Base-by-base conservation (phyloP, 306 rosid genomes). In the Cucurbita argyrosperma region DNA sequence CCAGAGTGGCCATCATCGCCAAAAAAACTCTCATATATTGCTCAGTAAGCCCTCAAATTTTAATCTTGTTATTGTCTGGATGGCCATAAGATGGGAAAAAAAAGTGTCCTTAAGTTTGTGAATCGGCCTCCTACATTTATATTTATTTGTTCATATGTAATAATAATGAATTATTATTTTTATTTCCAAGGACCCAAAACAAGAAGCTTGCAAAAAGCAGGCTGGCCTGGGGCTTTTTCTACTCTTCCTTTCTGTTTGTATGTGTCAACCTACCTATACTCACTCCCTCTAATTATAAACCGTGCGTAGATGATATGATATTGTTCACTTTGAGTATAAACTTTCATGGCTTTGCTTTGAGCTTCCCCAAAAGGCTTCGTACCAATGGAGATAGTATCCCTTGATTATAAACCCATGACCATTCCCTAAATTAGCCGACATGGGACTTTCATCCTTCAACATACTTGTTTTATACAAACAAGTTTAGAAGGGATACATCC, bases 31-130 rank as follows among this genome's bases (percentile, higher is more conserved):
- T 37, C 26, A 21, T 54, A 21, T 54, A 10, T 71, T 53, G 50
- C 61, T 57, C 37, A 16, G 76, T 39, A 37, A 37, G 75, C 75
- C 62, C 23, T 16, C 62, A 30, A 71, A 42, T 26, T 71, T 71
- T 51, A 30, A 30, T 71, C 50, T 53, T 51, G 15, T 35, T 50
- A 16, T 71, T 71, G 58, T 71, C 50, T 71, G 49, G 50, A 71
- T 72, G 50, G 75, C 79, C 72, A 65, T 55, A 66, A 43, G 78
- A 69, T 53, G 77, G 67, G 38, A 77, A 80, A 52, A 78, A 47
- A 79, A 79, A 26, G 73, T 37, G 75, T 69, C 62, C 42, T 16
- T 81, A 79, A 42, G 42, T 70, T 58, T 77, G 56, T 71, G 74
- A 70, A 50, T n/a, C 3, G 57, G 59, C 74, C 74, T 50, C 74